phyloP scores from a whole-genome alignment of 768 basidiomycete genomes.

The Paxillus involutus region DNA sequence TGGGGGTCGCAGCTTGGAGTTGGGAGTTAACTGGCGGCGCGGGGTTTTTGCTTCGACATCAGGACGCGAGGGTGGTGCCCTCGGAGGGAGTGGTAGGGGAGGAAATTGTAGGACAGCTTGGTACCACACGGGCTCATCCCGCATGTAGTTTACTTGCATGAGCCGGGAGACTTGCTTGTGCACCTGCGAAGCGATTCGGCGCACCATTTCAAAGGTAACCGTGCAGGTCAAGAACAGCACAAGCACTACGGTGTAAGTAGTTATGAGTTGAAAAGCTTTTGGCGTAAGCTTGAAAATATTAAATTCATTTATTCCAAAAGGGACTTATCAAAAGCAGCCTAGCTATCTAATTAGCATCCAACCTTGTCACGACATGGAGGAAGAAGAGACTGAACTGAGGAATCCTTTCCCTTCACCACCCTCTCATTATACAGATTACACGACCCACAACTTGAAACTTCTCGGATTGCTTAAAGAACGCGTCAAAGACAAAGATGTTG shows the following conservation, averaged over 20 bases:
- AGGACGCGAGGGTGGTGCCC: slow-evolving; percentile 59
- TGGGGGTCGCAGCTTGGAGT: slow-evolving; percentile 31
- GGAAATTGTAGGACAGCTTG: slow-evolving; percentile 83
- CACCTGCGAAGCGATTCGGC: slow-evolving; percentile 82
- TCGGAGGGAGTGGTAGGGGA: slow-evolving; percentile 83
- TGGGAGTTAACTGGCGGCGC: slow-evolving; percentile 21
- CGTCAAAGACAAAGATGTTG: slow-evolving; percentile 33
- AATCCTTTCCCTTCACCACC: slow-evolving; percentile 92
- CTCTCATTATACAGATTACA: slow-evolving; percentile 78
- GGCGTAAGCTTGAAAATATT: background rate
- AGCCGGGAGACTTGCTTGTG: slow-evolving; percentile 86
- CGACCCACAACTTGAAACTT: slow-evolving; percentile 68
- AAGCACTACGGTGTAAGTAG: background rate
- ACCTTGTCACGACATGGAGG: slow-evolving; percentile 33
- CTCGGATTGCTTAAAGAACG: slow-evolving; percentile 63
- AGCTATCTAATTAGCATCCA: too few species aligned
- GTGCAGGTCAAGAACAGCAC: background rate
- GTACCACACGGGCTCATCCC: slow-evolving; percentile 77
- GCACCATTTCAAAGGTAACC: slow-evolving; percentile 50
- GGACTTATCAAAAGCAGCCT: background rate
- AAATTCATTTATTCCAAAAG: background rate
- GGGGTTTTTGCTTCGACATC: slow-evolving; percentile 45
- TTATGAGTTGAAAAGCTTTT: too few species aligned
- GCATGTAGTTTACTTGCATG: slow-evolving; percentile 62
- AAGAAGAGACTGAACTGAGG: slow-evolving; percentile 74